A percentile compares a stretch with the other conserved stretches of the same genome.
Evolutionary conservation across 2,329 filamentous ascomycete genomes (phyloP).

Genomic region (Verticillium albo-atrum): DNA sequence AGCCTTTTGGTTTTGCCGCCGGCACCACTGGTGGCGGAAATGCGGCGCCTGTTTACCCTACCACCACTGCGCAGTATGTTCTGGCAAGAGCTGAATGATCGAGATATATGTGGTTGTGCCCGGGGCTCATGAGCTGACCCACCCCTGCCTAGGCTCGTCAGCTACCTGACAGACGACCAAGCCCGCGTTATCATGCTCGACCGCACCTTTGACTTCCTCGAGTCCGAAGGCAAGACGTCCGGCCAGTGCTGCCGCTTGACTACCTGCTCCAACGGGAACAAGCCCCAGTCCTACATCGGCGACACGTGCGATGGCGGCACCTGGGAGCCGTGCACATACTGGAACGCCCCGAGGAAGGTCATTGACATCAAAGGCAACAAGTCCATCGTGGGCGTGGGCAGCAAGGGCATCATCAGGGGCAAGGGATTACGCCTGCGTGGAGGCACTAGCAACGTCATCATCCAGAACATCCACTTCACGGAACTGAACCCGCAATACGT

Average conservation of each 20-base stretch:
- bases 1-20: constrained; percentile 23
- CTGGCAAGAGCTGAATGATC: too few species aligned
- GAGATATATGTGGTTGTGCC: too few species aligned
- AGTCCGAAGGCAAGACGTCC: constrained; percentile 16
- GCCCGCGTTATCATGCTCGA: constrained; percentile 31
- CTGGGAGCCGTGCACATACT: constrained; percentile 20
- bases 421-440: constrained; percentile 39
- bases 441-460: constrained; percentile 40
- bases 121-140: too few species aligned
- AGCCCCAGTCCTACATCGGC: constrained; percentile 17
- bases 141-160: constrained; percentile 29
- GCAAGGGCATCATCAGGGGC: constrained; percentile 22
- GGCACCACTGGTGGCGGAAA: constrained; percentile 48
- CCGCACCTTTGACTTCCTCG: constrained; percentile 21
- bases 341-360: constrained; percentile 18
- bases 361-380: constrained; percentile 22
- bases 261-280: not conserved
- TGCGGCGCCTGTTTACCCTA: constrained; percentile 36
- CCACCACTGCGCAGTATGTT: constrained; percentile 32
- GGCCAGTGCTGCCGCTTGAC: constrained; percentile 16
- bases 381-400: constrained; percentile 19
- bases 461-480: constrained; percentile 45
- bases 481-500: constrained; percentile 32
- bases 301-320: constrained; percentile 14
- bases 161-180: constrained; percentile 21